A percentile compares a stretch with the other conserved stretches of the same genome.
These are phyloP conservation scores for Fremontodendron californicum DNA, from an alignment of 345 rosid species.

Conservation along the genomic window DNA sequence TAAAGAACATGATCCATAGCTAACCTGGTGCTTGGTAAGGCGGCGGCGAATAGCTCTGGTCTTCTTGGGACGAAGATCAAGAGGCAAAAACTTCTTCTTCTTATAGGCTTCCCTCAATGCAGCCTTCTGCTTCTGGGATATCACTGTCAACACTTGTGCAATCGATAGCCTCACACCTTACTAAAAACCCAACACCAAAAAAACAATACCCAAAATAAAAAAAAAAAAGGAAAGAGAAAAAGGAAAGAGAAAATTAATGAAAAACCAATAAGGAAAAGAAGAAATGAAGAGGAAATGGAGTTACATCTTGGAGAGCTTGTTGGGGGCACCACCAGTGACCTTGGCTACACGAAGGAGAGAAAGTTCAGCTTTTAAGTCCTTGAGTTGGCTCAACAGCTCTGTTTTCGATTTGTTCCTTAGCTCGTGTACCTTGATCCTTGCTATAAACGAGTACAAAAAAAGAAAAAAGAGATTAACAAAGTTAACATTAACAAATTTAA, in stretches of 20 bases:
- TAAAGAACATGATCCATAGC: not conserved
- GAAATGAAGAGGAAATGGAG: not conserved
- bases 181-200: slow-evolving; percentile 23
- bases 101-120: slow-evolving; percentile 41
- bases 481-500: not conserved
- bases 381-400: no score
- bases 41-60: slow-evolving; percentile 46
- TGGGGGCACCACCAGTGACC: no score
- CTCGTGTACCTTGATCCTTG: slow-evolving; percentile 59
- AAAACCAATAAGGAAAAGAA: not conserved
- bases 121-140: slow-evolving; percentile 50
- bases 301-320: slow-evolving; percentile 62
- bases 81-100: slow-evolving; percentile 47
- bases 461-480: not conserved
- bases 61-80: no score
- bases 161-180: slow-evolving; percentile 48
- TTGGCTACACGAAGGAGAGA: no score
- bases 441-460: slow-evolving; percentile 15
- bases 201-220: not conserved
- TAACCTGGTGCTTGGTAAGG: slow-evolving; percentile 52
- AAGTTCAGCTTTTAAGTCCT: no score
- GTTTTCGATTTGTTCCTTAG: slow-evolving; percentile 44
- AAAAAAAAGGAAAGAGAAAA: no score
- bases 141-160: slow-evolving; percentile 51
- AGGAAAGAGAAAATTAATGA: no score